These are phyloP conservation scores for Puccinia triticina DNA, from an alignment of 1,284 basidiomycete genomes.

Conservation along the genomic window DNA sequence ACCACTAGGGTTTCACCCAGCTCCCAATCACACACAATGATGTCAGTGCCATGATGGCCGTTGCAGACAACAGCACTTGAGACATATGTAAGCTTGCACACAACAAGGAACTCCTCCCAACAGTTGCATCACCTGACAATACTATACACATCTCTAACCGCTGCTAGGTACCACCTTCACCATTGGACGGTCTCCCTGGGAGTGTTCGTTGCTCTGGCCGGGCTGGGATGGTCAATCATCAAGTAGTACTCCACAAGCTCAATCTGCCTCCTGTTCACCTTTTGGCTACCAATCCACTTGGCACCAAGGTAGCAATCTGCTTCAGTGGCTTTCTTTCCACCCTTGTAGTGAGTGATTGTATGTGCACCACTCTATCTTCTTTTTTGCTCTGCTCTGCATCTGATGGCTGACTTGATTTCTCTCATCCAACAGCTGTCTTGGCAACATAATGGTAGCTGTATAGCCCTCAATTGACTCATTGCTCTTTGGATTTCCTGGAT, in stretches of 20 bases:
- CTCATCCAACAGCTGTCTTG: constrained; percentile 29
- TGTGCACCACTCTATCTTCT: constrained; percentile 30
- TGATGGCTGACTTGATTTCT: constrained; percentile 10
- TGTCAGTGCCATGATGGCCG: no score
- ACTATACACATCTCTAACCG: no score
- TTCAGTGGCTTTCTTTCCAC: constrained; percentile 14
- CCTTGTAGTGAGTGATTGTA: constrained; percentile 40
- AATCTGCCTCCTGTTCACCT: constrained; percentile 34
- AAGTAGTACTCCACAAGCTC: constrained; percentile 30
- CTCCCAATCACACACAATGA: no score
- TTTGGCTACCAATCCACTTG: background rate
- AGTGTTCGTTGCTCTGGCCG: constrained; percentile 31
- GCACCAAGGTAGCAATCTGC: constrained; percentile 24
- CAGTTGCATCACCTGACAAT: no score
- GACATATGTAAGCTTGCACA: no score
- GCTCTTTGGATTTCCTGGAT: constrained; percentile 26
- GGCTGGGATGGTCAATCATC: no score
- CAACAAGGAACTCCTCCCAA: no score
- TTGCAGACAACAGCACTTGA: no score
- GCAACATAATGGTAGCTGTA: constrained; percentile 49
- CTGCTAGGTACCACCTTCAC: constrained; percentile 29
- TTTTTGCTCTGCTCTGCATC: background rate
- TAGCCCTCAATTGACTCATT: constrained; percentile 19
- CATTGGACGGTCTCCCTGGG: constrained; percentile 28
- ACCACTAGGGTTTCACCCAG: no score